phyloP scores from a whole-genome alignment of 1,284 basidiomycete genomes.

The Pyrrhoderma lamaoense region DNA sequence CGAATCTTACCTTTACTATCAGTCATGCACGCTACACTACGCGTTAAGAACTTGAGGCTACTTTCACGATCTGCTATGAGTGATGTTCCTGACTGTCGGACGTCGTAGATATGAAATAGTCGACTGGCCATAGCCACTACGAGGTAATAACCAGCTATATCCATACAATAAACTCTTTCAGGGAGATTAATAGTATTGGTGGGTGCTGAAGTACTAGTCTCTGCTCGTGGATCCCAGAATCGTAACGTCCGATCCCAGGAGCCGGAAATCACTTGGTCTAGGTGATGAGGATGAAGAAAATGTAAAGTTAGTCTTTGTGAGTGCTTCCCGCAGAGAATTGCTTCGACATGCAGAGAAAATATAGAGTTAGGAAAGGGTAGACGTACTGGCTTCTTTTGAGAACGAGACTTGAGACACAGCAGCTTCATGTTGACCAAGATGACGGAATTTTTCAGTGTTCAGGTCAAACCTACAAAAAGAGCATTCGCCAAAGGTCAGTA shows the following conservation, averaged over 20 bases:
- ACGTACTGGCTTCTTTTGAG: conserved; percentile 46
- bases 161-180: conserved; percentile 80
- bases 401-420: conserved; percentile 59
- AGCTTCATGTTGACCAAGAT: conserved; percentile 62
- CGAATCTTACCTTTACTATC: conserved; percentile 83
- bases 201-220: conserved; percentile 49
- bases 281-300: neutral
- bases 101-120: conserved; percentile 81
- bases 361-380: too few relatives aligned
- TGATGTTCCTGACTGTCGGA: conserved; percentile 66
- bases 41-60: conserved; percentile 92
- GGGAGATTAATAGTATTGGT: conserved; percentile 38
- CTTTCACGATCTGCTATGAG: conserved; percentile 76
- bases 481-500: too few relatives aligned
- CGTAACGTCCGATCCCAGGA: conserved; percentile 88
- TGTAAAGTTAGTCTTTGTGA: too few relatives aligned
- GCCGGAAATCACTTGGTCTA: conserved; percentile 72
- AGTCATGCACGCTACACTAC: conserved; percentile 85
- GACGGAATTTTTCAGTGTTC: conserved; percentile 48
- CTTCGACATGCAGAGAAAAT: neutral
- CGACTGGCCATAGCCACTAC: conserved; percentile 90
- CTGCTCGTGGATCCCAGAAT: conserved; percentile 79
- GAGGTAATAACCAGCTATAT: conserved; percentile 63
- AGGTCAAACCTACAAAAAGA: conserved; percentile 58
- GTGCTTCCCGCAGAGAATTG: neutral